Evolutionary conservation across 768 basidiomycete species (phyloP).

Genomic region (Serendipita sp.): DNA sequence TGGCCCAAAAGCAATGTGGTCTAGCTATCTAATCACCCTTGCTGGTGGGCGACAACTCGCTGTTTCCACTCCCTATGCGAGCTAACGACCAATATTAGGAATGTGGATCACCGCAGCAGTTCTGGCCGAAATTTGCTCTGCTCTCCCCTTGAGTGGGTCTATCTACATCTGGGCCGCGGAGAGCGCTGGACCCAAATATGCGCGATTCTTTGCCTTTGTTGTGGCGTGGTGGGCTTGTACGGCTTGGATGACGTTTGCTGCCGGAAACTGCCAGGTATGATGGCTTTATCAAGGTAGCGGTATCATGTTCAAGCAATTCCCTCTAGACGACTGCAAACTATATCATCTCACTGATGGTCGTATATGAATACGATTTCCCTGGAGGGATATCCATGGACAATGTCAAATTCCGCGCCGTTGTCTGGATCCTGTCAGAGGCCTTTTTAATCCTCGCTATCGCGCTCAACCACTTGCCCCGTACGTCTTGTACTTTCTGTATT

Average conservation of each 20-base stretch:
- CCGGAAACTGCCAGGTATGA: slow-evolving; percentile 69
- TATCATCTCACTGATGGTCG: slow-evolving; percentile 63
- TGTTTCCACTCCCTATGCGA: slow-evolving; percentile 14
- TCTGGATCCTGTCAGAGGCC: slow-evolving; percentile 68
- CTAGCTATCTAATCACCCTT: slow-evolving; percentile 6
- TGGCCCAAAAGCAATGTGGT: slow-evolving; percentile 79
- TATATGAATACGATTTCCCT: slow-evolving; percentile 70
- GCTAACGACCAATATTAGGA: slow-evolving; percentile 50
- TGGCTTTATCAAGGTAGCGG: no score
- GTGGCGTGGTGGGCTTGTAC: slow-evolving; percentile 91
- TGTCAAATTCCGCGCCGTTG: slow-evolving; percentile 70
- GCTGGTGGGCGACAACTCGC: not conserved
- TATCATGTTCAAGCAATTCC: not conserved
- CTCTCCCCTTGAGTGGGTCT: slow-evolving; percentile 71
- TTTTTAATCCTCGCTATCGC: slow-evolving; percentile 54
- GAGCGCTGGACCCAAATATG: slow-evolving; percentile 76
- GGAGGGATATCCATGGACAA: slow-evolving; percentile 56
- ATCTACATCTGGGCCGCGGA: slow-evolving; percentile 94
- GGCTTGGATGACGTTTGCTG: slow-evolving; percentile 92
- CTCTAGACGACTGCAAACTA: slow-evolving; percentile 73
- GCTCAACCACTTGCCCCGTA: slow-evolving; percentile 75
- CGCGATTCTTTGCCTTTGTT: slow-evolving; percentile 71
- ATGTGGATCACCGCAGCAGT: slow-evolving; percentile 80
- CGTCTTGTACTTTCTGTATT: slow-evolving; percentile 9
- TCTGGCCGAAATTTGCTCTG: slow-evolving; percentile 81